phyloP scores from a whole-genome alignment of 352 stramenopile species.

The Pythium inflatum region DNA sequence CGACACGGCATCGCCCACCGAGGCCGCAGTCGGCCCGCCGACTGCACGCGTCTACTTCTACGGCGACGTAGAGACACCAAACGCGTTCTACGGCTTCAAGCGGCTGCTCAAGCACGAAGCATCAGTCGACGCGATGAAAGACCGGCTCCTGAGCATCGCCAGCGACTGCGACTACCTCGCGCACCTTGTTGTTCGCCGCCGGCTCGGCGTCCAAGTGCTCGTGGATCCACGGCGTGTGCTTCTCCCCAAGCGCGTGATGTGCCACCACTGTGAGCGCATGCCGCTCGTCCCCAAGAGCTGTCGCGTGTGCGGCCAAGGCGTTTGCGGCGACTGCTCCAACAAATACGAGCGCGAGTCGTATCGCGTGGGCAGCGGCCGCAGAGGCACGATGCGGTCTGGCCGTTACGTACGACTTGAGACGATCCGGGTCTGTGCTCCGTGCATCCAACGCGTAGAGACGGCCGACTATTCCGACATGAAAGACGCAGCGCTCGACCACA shows the following conservation, averaged over 20 bases:
- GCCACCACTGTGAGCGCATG: conserved; percentile 56
- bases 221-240: conserved; percentile 42
- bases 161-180: conserved; percentile 35
- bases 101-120: neutral
- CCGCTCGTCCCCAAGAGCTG: conserved; percentile 48
- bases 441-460: no score
- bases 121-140: conserved; percentile 6
- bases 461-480: no score
- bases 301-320: conserved; percentile 59
- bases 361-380: no score
- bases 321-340: conserved; percentile 52
- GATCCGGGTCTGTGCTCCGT: neutral
- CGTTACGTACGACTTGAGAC: neutral
- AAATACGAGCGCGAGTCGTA: conserved; percentile 34
- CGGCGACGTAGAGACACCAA: no score
- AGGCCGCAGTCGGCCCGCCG: neutral
- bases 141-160: conserved; percentile 17
- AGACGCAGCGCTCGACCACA: no score
- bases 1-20: neutral
- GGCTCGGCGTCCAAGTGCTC: conserved; percentile 60
- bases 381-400: no score
- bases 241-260: conserved; percentile 43
- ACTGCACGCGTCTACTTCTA: conserved; percentile 19
- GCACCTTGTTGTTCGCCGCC: conserved; percentile 53
- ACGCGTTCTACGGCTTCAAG: no score